Base-by-base conservation (phyloP, 2,329 filamentous ascomycete genomes). In the Arthrobotrys sinensis region DNA sequence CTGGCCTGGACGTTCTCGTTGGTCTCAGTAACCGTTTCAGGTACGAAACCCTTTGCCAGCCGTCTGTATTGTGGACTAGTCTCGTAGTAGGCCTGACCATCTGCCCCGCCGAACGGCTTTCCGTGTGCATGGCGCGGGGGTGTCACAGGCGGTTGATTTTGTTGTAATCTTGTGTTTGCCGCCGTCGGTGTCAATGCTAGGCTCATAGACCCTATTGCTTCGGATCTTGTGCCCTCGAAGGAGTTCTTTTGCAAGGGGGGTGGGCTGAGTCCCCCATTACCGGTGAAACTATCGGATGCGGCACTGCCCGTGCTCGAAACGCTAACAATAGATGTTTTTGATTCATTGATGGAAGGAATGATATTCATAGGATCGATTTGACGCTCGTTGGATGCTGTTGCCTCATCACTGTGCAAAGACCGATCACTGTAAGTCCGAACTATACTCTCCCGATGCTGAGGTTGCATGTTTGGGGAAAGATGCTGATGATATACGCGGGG, bases 401-500 rank as follows among this genome's bases (percentile, higher is more conserved):
- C 45, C 40, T 71, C 48, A 28, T 32, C 46, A 19, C 63, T 68
- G 21, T 64, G 67, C 19, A 68, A 53, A 10, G 67, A 72, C 40
- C 75, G 67, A 32, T 78, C 75, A 24, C 75, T 72, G 40, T 78
- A 72, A n/a, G 62, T 67, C 5, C 53, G 40, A 3, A 19, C 34
- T n/a, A 78, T 52, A 36, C 63, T 62, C 19, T 78, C 75, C 11
- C 36, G 40, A 34, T 72, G 67, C 19, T 62, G 67, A 11, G 52
- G 50, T n/a, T 63, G 28, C 10, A 40, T 52, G 6, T 52, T 71
- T 34, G 67, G 32, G 11, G 60, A 55, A 46, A 63, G 50, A 43
- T 67, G 53, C 28, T 78, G 75, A 14, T 78, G 68, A 21, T 78
- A 78, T n/a, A 78, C 75, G 34, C 75, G 75, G n/a, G 75, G 75